Base-by-base conservation (phyloP, 257 asterid genomes). In the Euphrasia confusa region DNA sequence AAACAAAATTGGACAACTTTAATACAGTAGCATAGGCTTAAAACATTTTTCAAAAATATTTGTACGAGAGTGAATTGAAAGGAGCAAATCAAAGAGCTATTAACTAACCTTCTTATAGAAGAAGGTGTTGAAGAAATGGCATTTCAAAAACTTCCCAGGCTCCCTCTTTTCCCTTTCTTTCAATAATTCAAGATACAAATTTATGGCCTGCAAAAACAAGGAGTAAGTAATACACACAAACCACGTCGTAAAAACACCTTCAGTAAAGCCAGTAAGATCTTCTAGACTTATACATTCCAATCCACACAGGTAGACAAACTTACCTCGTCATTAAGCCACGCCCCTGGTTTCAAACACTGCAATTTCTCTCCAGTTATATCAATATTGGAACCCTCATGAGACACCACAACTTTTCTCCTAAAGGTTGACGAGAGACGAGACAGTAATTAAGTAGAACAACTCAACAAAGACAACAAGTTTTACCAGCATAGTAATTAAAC, bases 291-390 rank as follows among this genome's bases (percentile, higher is more conserved):
- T n/a, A 49, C 42, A 45, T 57, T 55, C 70, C 28, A 58, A 48
- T 33, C 44, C 59, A 64, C 3, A 18, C 28, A 62, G 32, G 27
- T 21, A 58, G 39, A 68, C 64, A 15, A 10, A 48, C 15, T 53
- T 53, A 54, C 99, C 95, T 93, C 99, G 64, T 89, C 96, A 75
- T 89, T 93, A 77, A 93, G 86, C 99, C 99, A 93, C 32, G 78
- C 86, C 47, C 83, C 70, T 12, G 82, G 85, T 64, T 69, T 68
- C 85, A 93, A 79, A 71, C 99, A 89, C 78, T 76, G 99, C 56
- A 89, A 64, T 54, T 30, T 68, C 66, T 87, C 92, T 68, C 87
- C 99, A 70, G 85, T 82, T 47, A 89, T 83, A 70, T 86, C 95
- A 70, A 93, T 85, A 71, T 82, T 81, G 10, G 99, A 83, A 57